Conservation (phyloP, 345 rosid genomes). For the Cochlearia excelsa region DNA sequence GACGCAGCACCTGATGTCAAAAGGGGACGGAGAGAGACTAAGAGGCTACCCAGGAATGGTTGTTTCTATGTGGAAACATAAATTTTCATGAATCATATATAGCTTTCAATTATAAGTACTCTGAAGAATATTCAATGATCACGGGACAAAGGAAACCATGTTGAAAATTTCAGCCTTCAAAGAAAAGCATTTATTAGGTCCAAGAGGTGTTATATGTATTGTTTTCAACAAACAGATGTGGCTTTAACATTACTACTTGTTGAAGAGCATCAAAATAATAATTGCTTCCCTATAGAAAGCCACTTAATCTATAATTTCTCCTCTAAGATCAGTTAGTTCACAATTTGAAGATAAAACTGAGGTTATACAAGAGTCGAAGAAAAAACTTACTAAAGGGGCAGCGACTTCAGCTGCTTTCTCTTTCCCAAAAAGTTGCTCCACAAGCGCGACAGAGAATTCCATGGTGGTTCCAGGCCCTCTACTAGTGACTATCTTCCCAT, state of each 20-base stretch:
- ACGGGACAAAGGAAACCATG: not conserved
- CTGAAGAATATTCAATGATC: slow-evolving; percentile 1
- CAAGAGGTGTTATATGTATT: too few relatives aligned
- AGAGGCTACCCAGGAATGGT: not conserved
- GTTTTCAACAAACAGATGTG: too few relatives aligned
- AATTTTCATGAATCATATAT: slow-evolving; percentile 2
- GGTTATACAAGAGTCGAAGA: slow-evolving; percentile 3
- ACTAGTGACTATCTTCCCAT: slow-evolving; percentile 74
- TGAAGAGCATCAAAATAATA: not conserved
- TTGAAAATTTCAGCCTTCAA: slow-evolving; percentile 1
- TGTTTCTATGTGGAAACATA: not conserved
- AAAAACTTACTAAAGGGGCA: slow-evolving; percentile 58
- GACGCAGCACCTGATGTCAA: slow-evolving; percentile 60
- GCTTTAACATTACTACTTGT: not conserved
- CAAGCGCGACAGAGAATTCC: slow-evolving; percentile 74
- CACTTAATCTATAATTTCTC: not conserved
- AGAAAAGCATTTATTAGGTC: not conserved
- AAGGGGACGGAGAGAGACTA: not conserved
- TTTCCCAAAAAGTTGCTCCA: slow-evolving; percentile 72
- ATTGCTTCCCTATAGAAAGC: not conserved
- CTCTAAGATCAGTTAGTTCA: not conserved
- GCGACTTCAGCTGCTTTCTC: slow-evolving; percentile 77
- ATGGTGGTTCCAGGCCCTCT: slow-evolving; percentile 89
- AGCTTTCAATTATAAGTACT: slow-evolving; percentile 4
- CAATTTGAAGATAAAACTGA: not conserved